Evolutionary conservation across 2,329 filamentous ascomycete genomes (phyloP), one percentile per base, ranked within the genome.

Genomic region (Fusarium pilosicola): DNA sequence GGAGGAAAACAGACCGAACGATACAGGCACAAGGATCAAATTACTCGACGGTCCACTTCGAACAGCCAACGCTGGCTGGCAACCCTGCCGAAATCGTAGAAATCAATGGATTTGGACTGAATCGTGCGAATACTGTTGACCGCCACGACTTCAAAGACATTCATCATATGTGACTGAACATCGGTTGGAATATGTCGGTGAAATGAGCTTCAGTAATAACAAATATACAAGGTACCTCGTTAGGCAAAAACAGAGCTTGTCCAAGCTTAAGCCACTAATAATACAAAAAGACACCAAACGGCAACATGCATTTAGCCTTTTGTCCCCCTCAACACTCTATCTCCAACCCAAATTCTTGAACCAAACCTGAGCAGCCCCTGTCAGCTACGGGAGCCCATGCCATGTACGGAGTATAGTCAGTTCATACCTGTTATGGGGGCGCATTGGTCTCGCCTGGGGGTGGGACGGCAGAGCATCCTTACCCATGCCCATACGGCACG

Each of bases 391-490:
- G 22, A 34, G 18, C 41, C 68, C 68, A 49, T 68, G 56, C 26
- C 38, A 60, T 36, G 30, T 51, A n/a, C n/a, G n/a, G n/a, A n/a
- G n/a, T n/a, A 34, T 8, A 34, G 32, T 34, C 30, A 14, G n/a
- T 24, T 20, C 30, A 32, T 28, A 24, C 48, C 56, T 62, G 64
- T 46, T 62, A 65, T 68, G 70, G 70, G 66, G 62, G 39, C 36
- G 48, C 51, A 34, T 63, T 41, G 28, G 63, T 24, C 32, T 38
- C 45, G 41, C 28, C 41, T 59, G 56, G 71, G 62, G 64, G 68
- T 74, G 71, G 72, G 68, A 74, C 71, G 68, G 63, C 59, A 74
- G 71, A 58, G 28, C 51, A 51, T 42, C 60, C 67, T 49, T 48
- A 28, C 41, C 55, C 55, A 58, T 59, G 42, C 32, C 42, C 56